phyloP scores from a whole-genome alignment of 139 green algal species.

The Bryopsis sp. region DNA sequence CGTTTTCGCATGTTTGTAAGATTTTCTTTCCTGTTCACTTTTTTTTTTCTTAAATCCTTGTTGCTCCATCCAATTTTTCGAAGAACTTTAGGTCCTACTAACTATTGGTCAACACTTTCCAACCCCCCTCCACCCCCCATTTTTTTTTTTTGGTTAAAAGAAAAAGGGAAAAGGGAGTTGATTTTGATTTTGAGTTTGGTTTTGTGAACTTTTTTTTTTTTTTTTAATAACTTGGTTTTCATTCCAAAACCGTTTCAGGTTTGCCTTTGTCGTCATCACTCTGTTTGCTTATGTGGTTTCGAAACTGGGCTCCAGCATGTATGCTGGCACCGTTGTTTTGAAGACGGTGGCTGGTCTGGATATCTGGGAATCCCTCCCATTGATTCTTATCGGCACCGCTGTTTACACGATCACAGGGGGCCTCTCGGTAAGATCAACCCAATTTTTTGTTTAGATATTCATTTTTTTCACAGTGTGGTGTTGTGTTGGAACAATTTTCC shows the following conservation, averaged over 20 bases:
- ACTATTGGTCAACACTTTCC: no score
- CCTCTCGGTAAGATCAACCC: constrained; percentile 13
- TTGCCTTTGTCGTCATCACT: background rate
- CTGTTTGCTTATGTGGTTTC: background rate
- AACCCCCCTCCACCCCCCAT: no score
- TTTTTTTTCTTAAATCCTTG: no score
- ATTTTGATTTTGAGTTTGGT: no score
- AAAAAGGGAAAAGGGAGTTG: no score
- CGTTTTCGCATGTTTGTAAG: no score
- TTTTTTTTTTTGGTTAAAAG: no score
- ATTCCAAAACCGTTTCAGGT: background rate
- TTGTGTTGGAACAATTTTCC: background rate
- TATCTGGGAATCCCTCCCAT: constrained; percentile 15
- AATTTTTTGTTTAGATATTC: background rate
- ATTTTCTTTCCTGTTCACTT: no score
- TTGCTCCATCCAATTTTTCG: no score
- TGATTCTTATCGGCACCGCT: constrained; percentile 33
- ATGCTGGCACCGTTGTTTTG: background rate
- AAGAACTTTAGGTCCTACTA: no score
- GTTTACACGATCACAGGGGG: constrained; percentile 34
- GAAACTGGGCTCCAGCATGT: background rate
- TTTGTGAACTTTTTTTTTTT: background rate
- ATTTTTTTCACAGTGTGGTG: background rate
- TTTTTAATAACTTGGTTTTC: no score
- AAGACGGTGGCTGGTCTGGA: constrained; percentile 18